These are phyloP conservation scores for Haplosporangium sp. DNA, from an alignment of 371 early-diverging fungal genomes.

Conservation along the genomic window DNA sequence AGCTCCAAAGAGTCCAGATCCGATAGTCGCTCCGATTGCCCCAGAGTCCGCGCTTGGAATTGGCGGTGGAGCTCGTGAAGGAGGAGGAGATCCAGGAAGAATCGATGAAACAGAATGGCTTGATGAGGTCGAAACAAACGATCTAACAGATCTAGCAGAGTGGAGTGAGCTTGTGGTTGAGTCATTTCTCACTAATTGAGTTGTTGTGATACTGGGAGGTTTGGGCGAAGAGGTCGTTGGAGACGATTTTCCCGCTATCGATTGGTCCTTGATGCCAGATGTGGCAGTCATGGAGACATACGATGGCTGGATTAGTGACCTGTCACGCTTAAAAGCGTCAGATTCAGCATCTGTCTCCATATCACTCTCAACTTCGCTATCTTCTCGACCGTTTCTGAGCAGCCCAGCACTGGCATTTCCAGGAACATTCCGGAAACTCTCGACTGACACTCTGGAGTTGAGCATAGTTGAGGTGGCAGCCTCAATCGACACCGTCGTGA, in stretches of 20 bases:
- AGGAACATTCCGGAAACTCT: constrained; percentile 50
- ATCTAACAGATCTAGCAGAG: constrained; percentile 33
- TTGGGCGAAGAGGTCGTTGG: neutral
- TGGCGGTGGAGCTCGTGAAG: constrained; percentile 49
- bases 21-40: constrained; percentile 1
- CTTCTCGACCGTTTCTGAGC: neutral
- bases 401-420: constrained; percentile 6
- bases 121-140: constrained; percentile 35
- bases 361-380: constrained; percentile 19
- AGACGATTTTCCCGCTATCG: neutral
- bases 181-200: constrained; percentile 25
- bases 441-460: constrained; percentile 45
- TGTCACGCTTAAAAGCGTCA: constrained; percentile 8
- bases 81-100: constrained; percentile 38
- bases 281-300: constrained; percentile 29
- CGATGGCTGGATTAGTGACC: constrained; percentile 19
- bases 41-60: constrained; percentile 24
- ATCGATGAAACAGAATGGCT: constrained; percentile 25
- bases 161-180: constrained; percentile 39
- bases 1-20: constrained; percentile 16
- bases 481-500: constrained; percentile 51
- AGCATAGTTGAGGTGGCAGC: constrained; percentile 37
- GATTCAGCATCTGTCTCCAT: constrained; percentile 35
- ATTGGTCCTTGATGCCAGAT: neutral
- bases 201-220: constrained; percentile 24